These are phyloP conservation scores for Malassezia dermatis DNA, from an alignment of 1,284 basidiomycete species.

Conservation along the genomic window DNA sequence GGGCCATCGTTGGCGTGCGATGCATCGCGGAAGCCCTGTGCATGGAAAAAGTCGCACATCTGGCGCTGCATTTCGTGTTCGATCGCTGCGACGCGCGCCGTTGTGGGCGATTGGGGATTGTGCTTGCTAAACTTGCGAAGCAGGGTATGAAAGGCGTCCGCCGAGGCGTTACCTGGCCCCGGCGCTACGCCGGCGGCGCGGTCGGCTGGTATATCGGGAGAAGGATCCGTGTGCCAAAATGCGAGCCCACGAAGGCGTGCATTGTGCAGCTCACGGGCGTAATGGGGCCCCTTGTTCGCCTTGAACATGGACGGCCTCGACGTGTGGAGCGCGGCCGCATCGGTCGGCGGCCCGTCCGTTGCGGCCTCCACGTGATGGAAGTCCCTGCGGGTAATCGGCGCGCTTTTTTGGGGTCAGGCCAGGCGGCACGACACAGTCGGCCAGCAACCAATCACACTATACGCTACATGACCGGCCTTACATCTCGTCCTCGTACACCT, in stretches of 20 bases:
- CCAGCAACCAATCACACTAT: neutral
- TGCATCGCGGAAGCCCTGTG: slow-evolving; percentile 27
- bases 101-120: slow-evolving; percentile 30
- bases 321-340: neutral
- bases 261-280: slow-evolving; percentile 37
- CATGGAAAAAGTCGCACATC: slow-evolving; percentile 21
- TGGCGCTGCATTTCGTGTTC: slow-evolving; percentile 29
- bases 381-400: neutral
- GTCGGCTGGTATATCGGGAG: neutral
- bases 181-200: neutral
- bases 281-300: slow-evolving; percentile 29
- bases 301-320: slow-evolving; percentile 9
- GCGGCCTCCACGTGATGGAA: neutral
- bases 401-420: neutral
- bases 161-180: slow-evolving; percentile 21
- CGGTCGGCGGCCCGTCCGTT: neutral
- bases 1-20: slow-evolving; percentile 26
- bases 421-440: slow-evolving; percentile 2
- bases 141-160: slow-evolving; percentile 27
- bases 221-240: slow-evolving; percentile 18
- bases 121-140: slow-evolving; percentile 47
- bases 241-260: slow-evolving; percentile 32
- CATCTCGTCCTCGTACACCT: slow-evolving; percentile 16
- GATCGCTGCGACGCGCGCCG: slow-evolving; percentile 20
- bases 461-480: slow-evolving; percentile 1